Evolutionary conservation across 2,329 filamentous ascomycete species (phyloP).

Genomic region (Geosmithia morbida): DNA sequence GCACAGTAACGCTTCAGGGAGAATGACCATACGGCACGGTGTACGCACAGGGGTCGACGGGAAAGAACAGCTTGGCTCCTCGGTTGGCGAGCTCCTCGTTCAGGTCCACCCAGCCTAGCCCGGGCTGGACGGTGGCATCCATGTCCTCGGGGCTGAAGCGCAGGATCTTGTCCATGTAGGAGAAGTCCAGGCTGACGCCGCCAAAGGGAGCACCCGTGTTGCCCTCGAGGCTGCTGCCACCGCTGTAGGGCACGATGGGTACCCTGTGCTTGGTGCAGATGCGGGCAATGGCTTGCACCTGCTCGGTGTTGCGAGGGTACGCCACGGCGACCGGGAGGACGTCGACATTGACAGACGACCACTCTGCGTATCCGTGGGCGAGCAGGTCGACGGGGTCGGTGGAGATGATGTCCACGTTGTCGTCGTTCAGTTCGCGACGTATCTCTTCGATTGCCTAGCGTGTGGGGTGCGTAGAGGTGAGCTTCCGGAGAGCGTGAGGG

Average conservation of each 20-base stretch:
- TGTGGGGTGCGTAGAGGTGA: too few relatives aligned
- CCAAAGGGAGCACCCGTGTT: constrained; percentile 81
- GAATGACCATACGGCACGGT: too few relatives aligned
- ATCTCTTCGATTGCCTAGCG: constrained; percentile 42
- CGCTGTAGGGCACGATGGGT: constrained; percentile 77
- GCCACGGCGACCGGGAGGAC: constrained; percentile 47
- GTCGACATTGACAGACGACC: constrained; percentile 48
- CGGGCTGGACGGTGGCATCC: constrained; percentile 55
- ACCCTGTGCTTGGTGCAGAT: constrained; percentile 67
- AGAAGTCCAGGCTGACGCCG: constrained; percentile 64
- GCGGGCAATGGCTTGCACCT: constrained; percentile 44
- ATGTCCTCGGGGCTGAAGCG: constrained; percentile 52
- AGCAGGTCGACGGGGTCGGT: constrained; percentile 46
- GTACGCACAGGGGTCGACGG: constrained; percentile 56
- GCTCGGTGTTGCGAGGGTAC: constrained; percentile 44
- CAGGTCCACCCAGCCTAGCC: constrained; percentile 64
- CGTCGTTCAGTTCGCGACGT: constrained; percentile 22
- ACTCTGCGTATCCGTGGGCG: constrained; percentile 52
- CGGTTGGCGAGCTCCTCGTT: constrained; percentile 55
- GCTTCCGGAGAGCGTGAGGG: too few relatives aligned
- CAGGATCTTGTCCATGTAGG: constrained; percentile 58
- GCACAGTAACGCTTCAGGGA: too few relatives aligned
- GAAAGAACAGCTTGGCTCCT: constrained; percentile 55
- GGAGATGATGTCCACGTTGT: constrained; percentile 40
- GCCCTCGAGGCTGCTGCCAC: constrained; percentile 73